Evolutionary conservation across 495 filamentous ascomycete genomes (phyloP), one percentile per base, ranked within the genome.

Genomic region (Penicillium manginii): DNA sequence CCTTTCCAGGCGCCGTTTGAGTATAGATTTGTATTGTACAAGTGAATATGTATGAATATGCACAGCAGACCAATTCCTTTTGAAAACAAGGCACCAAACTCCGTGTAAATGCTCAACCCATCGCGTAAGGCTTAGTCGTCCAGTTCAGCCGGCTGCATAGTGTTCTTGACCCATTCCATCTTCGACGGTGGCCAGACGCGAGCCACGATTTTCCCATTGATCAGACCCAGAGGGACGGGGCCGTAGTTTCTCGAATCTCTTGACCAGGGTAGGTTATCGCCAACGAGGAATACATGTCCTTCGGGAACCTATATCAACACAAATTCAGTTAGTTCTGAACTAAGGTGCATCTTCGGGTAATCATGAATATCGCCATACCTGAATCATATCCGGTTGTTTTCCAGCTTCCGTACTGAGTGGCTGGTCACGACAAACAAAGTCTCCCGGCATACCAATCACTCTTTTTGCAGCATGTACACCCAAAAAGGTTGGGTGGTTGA

Each of bases 271-370:
- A 93, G 67, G 73, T 97, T 97, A 68, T 98, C 94, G 4, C 94
- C 94, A 1, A 84, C 84, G 10, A 96, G 73, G 82, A 90, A 97
- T 63, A 90, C 91, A 78, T 97, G 93, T 9, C 94, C 94, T 63
- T 87, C 79, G 0, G 94, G 94, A 14, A 98, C 86, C 91, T 93
- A 66, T 12, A 4, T 2, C n/a, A 50, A 49, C 3, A 11, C 46
- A 35, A 6, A 19, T 58, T 19, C 40, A 10, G 17, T 43, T 18
- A 43, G 40, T 19, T 19, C 40, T 43, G 8, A n/a, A 6, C 17
- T 9, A 9, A n/a, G 12, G 14, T 26, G 21, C 22, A 47, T 10
- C 26, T 47, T 23, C n/a, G 4, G 9, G 19, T 23, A 26, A 9
- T 9, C 6, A 47, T 33, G 33, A 50, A 51, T 2, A 9, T 39